These are phyloP conservation scores for Globisporangium parvum DNA, from an alignment of 352 stramenopile genomes.

Conservation along the genomic window DNA sequence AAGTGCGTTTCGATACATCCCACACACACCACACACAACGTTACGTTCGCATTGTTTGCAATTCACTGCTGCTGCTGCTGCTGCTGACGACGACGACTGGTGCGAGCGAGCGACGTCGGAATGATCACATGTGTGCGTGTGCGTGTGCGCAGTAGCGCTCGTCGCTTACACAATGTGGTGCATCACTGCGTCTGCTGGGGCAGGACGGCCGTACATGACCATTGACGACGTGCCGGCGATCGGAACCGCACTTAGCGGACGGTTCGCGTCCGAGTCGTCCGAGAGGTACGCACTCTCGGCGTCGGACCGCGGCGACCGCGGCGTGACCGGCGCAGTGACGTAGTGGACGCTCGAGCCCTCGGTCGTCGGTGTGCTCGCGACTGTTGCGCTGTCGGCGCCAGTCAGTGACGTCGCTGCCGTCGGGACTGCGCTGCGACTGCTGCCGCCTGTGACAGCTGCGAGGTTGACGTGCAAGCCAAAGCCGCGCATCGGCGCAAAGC, in stretches of 20 bases:
- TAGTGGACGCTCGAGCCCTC: slow-evolving; percentile 39
- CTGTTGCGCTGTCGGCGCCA: background rate
- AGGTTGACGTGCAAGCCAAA: slow-evolving; percentile 66
- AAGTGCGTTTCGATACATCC: too few relatives aligned
- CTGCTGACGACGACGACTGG: background rate
- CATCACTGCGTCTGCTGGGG: slow-evolving; percentile 4
- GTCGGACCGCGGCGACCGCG: slow-evolving; percentile 48
- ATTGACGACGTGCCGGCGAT: slow-evolving; percentile 41
- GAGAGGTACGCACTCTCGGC: slow-evolving; percentile 57
- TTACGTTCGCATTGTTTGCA: background rate
- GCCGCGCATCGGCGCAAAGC: slow-evolving; percentile 26
- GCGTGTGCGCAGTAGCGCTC: background rate
- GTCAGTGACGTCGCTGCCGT: background rate
- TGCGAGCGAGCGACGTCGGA: background rate
- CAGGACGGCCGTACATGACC: slow-evolving; percentile 60
- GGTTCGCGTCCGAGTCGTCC: slow-evolving; percentile 40
- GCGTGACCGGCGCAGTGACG: slow-evolving; percentile 40
- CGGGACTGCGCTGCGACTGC: background rate
- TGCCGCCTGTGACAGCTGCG: slow-evolving; percentile 4
- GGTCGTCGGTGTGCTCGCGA: slow-evolving; percentile 26
- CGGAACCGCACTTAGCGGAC: slow-evolving; percentile 30
- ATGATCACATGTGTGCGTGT: too few relatives aligned
- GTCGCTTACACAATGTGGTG: slow-evolving; percentile 35
- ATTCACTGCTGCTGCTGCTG: too few relatives aligned
- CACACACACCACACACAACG: too few relatives aligned